Base-by-base conservation (phyloP, 2,329 filamentous ascomycete genomes). In the Ophiocordyceps australis region DNA sequence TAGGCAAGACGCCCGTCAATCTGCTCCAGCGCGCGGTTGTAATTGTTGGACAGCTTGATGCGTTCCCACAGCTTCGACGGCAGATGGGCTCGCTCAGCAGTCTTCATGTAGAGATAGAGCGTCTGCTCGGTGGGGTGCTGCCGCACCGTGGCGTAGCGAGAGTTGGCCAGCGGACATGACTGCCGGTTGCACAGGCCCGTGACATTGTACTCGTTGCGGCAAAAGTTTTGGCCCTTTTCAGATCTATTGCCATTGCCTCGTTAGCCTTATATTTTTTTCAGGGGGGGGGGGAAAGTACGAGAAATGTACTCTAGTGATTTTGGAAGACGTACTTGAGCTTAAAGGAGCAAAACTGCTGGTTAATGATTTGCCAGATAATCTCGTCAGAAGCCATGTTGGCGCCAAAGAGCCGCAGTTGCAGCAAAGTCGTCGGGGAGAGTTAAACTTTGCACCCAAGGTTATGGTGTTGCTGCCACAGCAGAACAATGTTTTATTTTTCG, bases 81-180 rank as follows among this genome's bases (percentile, higher is more conserved):
- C 53, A 86, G 68, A 50, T 85, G 86, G 9, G 77, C 65, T 33
- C 89, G 79, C 59, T 93, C 83, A 38, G 85, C 70, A 5, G 82
- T 89, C 60, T 94, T 95, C 65, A 93, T 92, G 64, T 92, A 95
- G 30, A 95, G 74, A 56, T 94, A 95, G 34, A 95, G 65, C 7
- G 71, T 72, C 34, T 80, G 78, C 27, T 80, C 85, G 32, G 51
- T 74, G 57, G 83, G 76, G 43, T 91, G 73, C 28, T 79, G 70
- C 36, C 86, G 77, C 32, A 95, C 73, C 7, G 86, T 95, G 32
- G 86, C 86, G 62, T 95, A 94, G 32, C 83, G 71, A 20, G 74
- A 80, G 57, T 93, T 94, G 38, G 85, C 82, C 30, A 93, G 70
- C 3, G 85, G 83, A 47, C 85, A 93, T 28, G 79, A 81, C 50